A percentile compares a stretch with the other conserved stretches of the same genome.
These are phyloP conservation scores for Ophiocordyceps polyrhachis-furcata DNA, from an alignment of 2,329 filamentous ascomycete genomes.

Conservation along the genomic window DNA sequence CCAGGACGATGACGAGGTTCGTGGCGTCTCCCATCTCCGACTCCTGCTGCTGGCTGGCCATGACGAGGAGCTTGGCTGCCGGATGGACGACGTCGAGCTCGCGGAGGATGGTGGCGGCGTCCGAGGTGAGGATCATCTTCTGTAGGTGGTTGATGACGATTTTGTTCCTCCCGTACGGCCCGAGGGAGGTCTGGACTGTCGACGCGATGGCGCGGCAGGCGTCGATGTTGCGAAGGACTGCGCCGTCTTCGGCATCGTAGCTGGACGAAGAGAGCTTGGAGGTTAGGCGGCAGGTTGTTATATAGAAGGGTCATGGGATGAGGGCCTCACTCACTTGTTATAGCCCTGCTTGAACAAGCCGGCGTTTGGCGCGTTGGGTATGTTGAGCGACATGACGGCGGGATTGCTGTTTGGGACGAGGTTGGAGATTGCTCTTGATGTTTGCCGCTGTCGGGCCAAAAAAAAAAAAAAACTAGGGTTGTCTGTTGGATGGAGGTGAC, in stretches of 20 bases:
- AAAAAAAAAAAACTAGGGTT: too few relatives aligned
- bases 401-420: not conserved
- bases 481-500: too few relatives aligned
- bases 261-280: constrained; percentile 26
- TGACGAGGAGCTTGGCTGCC: constrained; percentile 90
- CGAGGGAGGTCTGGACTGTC: constrained; percentile 92
- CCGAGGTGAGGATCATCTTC: constrained; percentile 98
- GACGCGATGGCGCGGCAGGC: constrained; percentile 90
- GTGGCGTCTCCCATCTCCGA: constrained; percentile 98
- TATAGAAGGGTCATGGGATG: too few relatives aligned
- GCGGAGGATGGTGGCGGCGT: constrained; percentile 89
- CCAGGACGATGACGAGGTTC: constrained; percentile 89
- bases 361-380: constrained; percentile 83
- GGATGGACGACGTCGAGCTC: constrained; percentile 98
- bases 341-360: constrained; percentile 94
- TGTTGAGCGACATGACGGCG: constrained; percentile 71
- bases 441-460: constrained; percentile 2
- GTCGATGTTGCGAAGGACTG: constrained; percentile 95
- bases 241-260: constrained; percentile 98
- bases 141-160: constrained; percentile 99
- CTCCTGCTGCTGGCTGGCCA: constrained; percentile 98
- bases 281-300: too few relatives aligned
- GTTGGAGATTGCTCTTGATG: not conserved
- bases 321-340: constrained; percentile 65
- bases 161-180: constrained; percentile 96